Percentiles rank a stretch among this genome's conserved stretches.
These are phyloP conservation scores for Ophiosphaerella korrae DNA, from an alignment of 2,329 filamentous ascomycete species.

Conservation along the genomic window DNA sequence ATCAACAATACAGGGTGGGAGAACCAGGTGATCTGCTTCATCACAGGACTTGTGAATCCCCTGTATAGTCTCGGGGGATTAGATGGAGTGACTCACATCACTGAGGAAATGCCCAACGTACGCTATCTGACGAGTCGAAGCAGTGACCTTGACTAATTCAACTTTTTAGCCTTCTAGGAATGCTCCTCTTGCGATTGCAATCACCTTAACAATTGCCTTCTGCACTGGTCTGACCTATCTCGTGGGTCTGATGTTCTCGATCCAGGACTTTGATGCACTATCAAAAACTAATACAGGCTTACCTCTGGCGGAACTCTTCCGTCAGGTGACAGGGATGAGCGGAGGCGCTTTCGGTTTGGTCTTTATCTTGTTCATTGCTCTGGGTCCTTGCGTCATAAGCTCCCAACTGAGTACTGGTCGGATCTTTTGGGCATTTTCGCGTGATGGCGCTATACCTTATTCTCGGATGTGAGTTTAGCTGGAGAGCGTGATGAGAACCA, in stretches of 20 bases:
- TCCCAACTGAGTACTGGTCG: slow-evolving; percentile 44
- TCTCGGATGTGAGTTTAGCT: not conserved
- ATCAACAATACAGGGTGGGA: slow-evolving; percentile 18
- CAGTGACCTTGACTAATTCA: not conserved
- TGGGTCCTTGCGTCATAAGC: slow-evolving; percentile 51
- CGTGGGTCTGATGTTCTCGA: slow-evolving; percentile 57
- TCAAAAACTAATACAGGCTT: slow-evolving; percentile 48
- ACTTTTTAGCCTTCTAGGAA: slow-evolving; percentile 38
- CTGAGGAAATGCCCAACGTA: not conserved
- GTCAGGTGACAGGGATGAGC: slow-evolving; percentile 49
- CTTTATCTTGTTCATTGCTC: slow-evolving; percentile 51
- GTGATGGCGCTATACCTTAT: slow-evolving; percentile 39
- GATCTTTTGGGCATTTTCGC: slow-evolving; percentile 53
- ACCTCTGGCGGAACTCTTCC: slow-evolving; percentile 55
- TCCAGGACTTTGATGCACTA: slow-evolving; percentile 29
- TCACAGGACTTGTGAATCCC: slow-evolving; percentile 12
- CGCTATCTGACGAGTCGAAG: not conserved
- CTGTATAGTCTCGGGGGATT: not conserved
- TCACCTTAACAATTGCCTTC: slow-evolving; percentile 58
- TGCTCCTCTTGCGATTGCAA: slow-evolving; percentile 46
- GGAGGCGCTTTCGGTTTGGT: slow-evolving; percentile 52
- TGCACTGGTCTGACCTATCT: slow-evolving; percentile 57
- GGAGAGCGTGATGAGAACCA: not conserved
- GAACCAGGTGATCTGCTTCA: slow-evolving; percentile 10
- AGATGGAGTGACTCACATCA: not conserved